Base-by-base conservation (phyloP, 371 early-diverging fungal species). In the Syncephalastrum sp. region DNA sequence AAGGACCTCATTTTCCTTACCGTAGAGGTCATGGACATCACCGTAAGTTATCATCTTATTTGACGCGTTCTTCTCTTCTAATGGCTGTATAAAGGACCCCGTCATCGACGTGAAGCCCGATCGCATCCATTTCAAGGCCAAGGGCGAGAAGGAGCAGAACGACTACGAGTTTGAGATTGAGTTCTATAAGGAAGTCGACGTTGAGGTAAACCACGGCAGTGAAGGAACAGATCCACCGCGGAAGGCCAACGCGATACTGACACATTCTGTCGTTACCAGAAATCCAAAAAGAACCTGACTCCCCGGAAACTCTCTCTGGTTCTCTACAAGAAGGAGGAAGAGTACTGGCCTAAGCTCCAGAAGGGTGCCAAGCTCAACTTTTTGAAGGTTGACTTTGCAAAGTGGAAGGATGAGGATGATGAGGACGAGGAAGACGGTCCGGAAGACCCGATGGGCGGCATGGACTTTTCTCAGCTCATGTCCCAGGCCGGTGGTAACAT, bases 341-440 rank as follows among this genome's bases (percentile, higher is more conserved):
- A 53, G 15, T 96, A 83, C 82, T 97, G 98, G 98, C 90, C 91
- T 15, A 83, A 92, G 44, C 79, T 97, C 65, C 85, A 81, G 57
- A 89, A 93, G 79, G 76, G 75, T 33, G 68, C 43, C n/a, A 91
- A 87, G 78, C 79, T 77, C 55, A 79, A 84, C 71, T 98, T 82
- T 59, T 64, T 97, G 56, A 92, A 93, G 83, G 90, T 92, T 33
- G 97, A 98, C 67, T 98, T 98, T 71, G 64, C 83, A 50, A 88
- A 72, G 65, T 98, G 94, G 94, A 85, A 69, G 66, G 97, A 97
- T 70, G 95, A 94, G 65, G 94, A 94, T 67, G 96, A 96, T 13
- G 92, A 94, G 21, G 95, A 94, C 7, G 93, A 92, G 8, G 92
- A 85, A 56, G 44, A 63, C 17, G 47, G 59, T 51, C 42, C 44